Evolutionary conservation across 805 yeast genomes (phyloP), one percentile per base, ranked within the genome.

Genomic region (Sugiyamaella chiloensis): DNA sequence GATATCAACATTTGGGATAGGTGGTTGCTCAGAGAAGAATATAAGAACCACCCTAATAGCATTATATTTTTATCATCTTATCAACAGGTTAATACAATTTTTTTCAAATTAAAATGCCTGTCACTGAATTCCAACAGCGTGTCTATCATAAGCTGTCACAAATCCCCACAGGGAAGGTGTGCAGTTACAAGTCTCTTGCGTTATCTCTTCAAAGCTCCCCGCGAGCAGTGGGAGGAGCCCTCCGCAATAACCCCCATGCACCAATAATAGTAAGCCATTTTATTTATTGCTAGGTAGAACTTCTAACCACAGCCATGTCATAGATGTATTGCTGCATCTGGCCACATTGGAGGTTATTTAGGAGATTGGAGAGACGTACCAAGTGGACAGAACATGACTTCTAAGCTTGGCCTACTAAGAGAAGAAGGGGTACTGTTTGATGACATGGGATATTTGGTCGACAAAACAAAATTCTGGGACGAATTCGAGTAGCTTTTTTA

Each of bases 221-320:
- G 12, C 44, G 48, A 21, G 48, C 48, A 5, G 36, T 45, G 6
- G 48, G 48, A 11, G 48, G 48, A 9, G 48, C 48, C 20, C 21
- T 40, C 12, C n/a, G 46, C 24, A 20, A 21, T 5, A 45, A 45
- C 14, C 48, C 47, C 8, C 19, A 39, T 27, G 44, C 48, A n/a
- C 48, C 48, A 4, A 11, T 16, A 37, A 24, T 45, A 26, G 46
- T 42, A 16, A 31, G 46, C 31, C 8, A 6, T n/a, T n/a, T n/a
- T n/a, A n/a, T n/a, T n/a, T n/a, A n/a, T n/a, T n/a, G n/a, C n/a
- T n/a, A n/a, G n/a, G n/a, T n/a, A n/a, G 19, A 17, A 30, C 24
- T 5, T 5, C 20, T 34, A 34, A 34, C n/a, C 37, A 24, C 19
- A 42, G 46, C 48, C 48, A 4, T 45, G 48, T 39, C 48, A 45